Percentiles rank a stretch among this genome's conserved stretches.
Evolutionary conservation across 73 alveolate genomes (phyloP).

Genomic region (Symbiodinium pilosum): DNA sequence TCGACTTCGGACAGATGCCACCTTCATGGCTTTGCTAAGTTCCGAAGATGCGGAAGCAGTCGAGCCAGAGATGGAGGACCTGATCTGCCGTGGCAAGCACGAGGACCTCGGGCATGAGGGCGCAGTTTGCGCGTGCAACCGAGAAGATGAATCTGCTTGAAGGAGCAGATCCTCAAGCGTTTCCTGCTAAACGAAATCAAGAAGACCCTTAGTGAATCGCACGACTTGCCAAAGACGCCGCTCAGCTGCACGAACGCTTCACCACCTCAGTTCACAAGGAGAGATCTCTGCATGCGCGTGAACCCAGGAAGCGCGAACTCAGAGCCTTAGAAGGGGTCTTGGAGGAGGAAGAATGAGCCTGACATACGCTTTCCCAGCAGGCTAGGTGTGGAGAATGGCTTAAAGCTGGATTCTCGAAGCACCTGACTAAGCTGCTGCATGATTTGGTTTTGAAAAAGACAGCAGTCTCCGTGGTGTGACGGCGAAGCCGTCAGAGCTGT

Average conservation of each 20-base stretch:
- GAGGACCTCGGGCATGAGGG: neutral
- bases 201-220: neutral
- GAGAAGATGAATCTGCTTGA: neutral
- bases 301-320: too few species aligned
- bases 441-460: too few species aligned
- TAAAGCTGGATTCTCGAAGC: neutral
- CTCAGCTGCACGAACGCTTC: too few species aligned
- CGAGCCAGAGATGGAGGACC: neutral
- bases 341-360: neutral
- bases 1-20: constrained; percentile 9
- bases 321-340: neutral
- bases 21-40: constrained; percentile 23
- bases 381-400: neutral
- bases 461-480: too few species aligned
- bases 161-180: neutral
- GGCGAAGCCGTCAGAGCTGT: neutral
- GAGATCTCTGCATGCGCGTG: too few species aligned
- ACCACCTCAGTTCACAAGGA: too few species aligned
- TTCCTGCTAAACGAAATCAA: neutral
- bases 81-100: neutral
- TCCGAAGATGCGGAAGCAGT: too few species aligned
- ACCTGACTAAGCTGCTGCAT: too few species aligned
- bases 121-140: neutral
- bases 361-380: neutral
- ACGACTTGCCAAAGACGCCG: neutral